A percentile compares a stretch with the other conserved stretches of the same genome.
phyloP scores from a whole-genome alignment of 495 filamentous ascomycete species.

The Podospora australis region DNA sequence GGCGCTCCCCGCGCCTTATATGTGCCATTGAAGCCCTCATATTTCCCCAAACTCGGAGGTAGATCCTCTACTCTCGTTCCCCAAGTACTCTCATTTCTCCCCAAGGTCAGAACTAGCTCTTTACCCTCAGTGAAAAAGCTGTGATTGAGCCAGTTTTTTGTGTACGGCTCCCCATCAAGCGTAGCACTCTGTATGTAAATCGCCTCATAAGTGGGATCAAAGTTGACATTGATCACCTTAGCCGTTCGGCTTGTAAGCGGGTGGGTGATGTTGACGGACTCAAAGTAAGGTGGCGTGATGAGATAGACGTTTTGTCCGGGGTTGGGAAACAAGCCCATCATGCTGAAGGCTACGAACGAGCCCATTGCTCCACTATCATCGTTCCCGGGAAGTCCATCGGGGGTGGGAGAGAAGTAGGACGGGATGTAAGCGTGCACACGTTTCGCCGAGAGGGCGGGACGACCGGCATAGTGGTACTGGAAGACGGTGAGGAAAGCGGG shows the following conservation, averaged over 20 bases:
- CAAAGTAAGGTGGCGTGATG: slow-evolving; percentile 62
- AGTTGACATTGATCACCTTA: slow-evolving; percentile 52
- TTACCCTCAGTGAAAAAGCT: slow-evolving; percentile 67
- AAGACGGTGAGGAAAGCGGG: slow-evolving; percentile 63
- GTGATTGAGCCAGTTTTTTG: slow-evolving; percentile 66
- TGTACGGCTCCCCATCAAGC: slow-evolving; percentile 59
- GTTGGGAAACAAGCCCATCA: slow-evolving; percentile 71
- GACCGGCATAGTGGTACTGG: slow-evolving; percentile 65
- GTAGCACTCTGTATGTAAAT: slow-evolving; percentile 67
- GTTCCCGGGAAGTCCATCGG: slow-evolving; percentile 61
- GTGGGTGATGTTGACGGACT: slow-evolving; percentile 54
- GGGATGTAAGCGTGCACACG: slow-evolving; percentile 63
- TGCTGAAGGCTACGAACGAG: slow-evolving; percentile 59
- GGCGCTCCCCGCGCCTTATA: no score
- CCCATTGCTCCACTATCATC: slow-evolving; percentile 72
- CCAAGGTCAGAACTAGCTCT: slow-evolving; percentile 61
- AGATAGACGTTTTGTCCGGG: slow-evolving; percentile 71
- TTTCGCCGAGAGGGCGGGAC: slow-evolving; percentile 56
- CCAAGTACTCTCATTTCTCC: slow-evolving; percentile 62
- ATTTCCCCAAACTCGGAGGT: slow-evolving; percentile 49
- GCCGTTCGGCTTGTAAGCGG: slow-evolving; percentile 57
- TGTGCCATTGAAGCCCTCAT: slow-evolving; percentile 28
- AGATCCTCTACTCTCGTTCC: slow-evolving; percentile 57
- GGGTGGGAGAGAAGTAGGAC: slow-evolving; percentile 53
- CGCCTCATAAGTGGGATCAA: slow-evolving; percentile 54